Evolutionary conservation across 106 monocot genomes (phyloP).

Genomic region (Posidonia australis): DNA sequence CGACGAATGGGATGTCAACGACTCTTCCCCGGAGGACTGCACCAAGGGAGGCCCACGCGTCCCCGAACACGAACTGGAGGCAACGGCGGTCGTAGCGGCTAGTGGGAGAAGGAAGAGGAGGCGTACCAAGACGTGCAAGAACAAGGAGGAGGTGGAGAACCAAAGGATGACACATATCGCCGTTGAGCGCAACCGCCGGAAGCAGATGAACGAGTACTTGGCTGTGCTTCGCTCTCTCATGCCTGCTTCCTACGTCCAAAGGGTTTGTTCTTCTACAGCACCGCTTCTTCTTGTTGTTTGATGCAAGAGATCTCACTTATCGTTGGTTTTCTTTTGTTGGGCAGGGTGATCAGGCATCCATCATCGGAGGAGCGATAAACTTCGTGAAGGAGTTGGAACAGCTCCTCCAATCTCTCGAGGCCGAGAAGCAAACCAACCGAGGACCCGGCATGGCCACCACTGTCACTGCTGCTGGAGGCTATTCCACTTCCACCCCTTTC

Average conservation of each 20-base stretch:
- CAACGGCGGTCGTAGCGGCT: background rate
- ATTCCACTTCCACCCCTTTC: slow-evolving; percentile 13
- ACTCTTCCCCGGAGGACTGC: slow-evolving; percentile 12
- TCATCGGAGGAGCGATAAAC: slow-evolving; percentile 65
- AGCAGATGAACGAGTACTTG: slow-evolving; percentile 55
- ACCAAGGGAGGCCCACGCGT: background rate
- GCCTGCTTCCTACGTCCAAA: slow-evolving; percentile 51
- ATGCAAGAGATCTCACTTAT: no score
- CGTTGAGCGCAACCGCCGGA: slow-evolving; percentile 52
- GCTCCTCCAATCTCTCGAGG: slow-evolving; percentile 55
- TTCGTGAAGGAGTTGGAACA: slow-evolving; percentile 80
- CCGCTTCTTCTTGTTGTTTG: no score
- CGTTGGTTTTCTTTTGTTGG: background rate
- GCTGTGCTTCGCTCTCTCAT: slow-evolving; percentile 40
- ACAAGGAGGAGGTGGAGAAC: slow-evolving; percentile 51
- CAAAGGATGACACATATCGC: slow-evolving; percentile 67
- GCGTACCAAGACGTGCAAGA: slow-evolving; percentile 23
- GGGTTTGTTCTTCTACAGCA: slow-evolving; percentile 8
- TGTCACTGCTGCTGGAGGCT: no score
- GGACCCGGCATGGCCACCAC: background rate
- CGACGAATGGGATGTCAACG: slow-evolving; percentile 28
- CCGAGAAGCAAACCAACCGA: slow-evolving; percentile 24
- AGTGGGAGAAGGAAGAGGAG: slow-evolving; percentile 17
- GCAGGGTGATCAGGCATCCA: slow-evolving; percentile 70
- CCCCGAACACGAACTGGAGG: background rate